Evolutionary conservation across 768 basidiomycete genomes (phyloP), one percentile per base, ranked within the genome.

Genomic region (Lepiota subincarnata): DNA sequence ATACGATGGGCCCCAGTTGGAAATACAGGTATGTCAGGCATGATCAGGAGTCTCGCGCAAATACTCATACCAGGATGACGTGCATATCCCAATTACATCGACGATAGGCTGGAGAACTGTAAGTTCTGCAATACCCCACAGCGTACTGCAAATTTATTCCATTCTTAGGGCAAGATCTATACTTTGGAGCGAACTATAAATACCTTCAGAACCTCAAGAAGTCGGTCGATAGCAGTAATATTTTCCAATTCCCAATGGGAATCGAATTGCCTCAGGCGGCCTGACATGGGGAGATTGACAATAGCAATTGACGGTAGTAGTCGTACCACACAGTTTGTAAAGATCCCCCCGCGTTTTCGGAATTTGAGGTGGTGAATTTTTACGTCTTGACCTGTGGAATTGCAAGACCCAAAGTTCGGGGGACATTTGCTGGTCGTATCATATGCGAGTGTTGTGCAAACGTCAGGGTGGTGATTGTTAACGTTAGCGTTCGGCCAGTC

Each of bases 21-120:
- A 16, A 22, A 13, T 53, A 53, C 14, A 53, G 31, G 51, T 53
- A 34, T 36, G 35, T 26, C 16, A 41, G 19, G 12, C n/a, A 19
- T 35, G 8, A 7, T 6, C 31, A 2, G 5, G 19, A 6, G 6
- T 8, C 1, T 18, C 12, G 14, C 16, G 2, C 7, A 18, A 28
- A 26, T 16, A 22, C 16, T n/a, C 10, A 11, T 7, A 10, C 22
- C 2, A n/a, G 6, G 31, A n/a, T 24, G 6, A 19, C 45, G 51
- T n/a, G 51, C 51, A 22, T 53, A 53, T 28, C 42, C 51, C 7
- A 53, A 53, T 20, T 53, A 53, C n/a, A 20, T 53, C 18, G 51
- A 53, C 18, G n/a, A 53, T 10, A 44, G 43, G 22, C 37, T 53
- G 35, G 34, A 53, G n/a, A 53, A 53, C 22, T 53, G 51, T 53